A percentile compares a stretch with the other conserved stretches of the same genome.
Evolutionary conservation across 768 basidiomycete species (phyloP).

Genomic region (Mycena galopus): DNA sequence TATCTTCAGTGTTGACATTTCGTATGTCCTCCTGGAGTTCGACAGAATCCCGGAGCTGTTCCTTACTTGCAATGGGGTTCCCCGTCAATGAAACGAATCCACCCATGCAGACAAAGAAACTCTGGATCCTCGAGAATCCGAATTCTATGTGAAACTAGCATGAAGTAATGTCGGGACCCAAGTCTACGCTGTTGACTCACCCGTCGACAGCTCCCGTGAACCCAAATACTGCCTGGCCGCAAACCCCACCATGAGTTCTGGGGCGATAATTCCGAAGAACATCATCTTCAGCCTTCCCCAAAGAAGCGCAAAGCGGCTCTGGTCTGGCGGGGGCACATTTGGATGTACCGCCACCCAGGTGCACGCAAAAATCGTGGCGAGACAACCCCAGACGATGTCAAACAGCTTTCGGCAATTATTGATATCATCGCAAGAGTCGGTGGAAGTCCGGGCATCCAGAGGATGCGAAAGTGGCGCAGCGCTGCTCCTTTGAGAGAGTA

Average conservation of each 20-base stretch:
- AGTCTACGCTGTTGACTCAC: background rate
- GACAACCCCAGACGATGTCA: conserved; percentile 38
- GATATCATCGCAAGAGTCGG: conserved; percentile 17
- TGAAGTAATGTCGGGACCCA: too few relatives aligned
- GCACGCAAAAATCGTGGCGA: conserved; percentile 37
- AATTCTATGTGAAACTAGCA: background rate
- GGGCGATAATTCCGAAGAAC: conserved; percentile 40
- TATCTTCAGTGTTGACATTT: background rate
- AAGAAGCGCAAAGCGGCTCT: conserved; percentile 4
- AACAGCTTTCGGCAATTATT: conserved; percentile 17
- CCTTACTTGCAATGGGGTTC: conserved; percentile 15
- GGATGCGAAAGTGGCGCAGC: too few relatives aligned
- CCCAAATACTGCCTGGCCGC: conserved; percentile 39
- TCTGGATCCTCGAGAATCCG: conserved; percentile 32
- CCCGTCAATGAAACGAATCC: conserved; percentile 38
- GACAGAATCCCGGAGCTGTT: background rate
- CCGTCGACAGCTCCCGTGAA: conserved; percentile 6
- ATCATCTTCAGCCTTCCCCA: conserved; percentile 36
- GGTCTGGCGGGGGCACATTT: conserved; percentile 35
- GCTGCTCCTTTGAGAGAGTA: background rate
- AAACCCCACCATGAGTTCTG: conserved; percentile 44
- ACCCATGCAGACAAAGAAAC: conserved; percentile 46
- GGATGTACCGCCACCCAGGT: conserved; percentile 43
- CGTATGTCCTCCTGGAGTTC: too few relatives aligned
- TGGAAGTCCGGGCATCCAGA: background rate